phyloP scores from a whole-genome alignment of 1,284 basidiomycete genomes.

The Papiliotrema fonsecae region DNA sequence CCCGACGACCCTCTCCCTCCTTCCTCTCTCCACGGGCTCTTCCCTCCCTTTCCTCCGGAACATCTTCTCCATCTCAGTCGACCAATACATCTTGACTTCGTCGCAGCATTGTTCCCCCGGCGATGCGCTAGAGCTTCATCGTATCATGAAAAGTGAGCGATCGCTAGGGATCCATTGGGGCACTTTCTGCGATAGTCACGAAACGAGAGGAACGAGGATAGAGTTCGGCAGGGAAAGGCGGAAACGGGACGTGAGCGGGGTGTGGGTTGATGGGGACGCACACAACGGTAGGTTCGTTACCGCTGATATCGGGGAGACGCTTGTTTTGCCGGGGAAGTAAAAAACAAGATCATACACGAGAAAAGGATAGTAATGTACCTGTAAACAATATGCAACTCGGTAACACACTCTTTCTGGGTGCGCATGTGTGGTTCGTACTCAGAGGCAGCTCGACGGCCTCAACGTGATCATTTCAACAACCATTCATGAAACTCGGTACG shows the following conservation, averaged over 20 bases:
- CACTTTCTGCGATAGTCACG: constrained; percentile 46
- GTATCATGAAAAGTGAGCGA: constrained; percentile 29
- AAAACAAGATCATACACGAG: too few species aligned
- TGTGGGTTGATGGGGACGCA: constrained; percentile 21
- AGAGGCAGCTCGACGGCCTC: too few species aligned
- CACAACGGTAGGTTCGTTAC: constrained; percentile 38
- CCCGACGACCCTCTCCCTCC: constrained; percentile 38
- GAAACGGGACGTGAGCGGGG: constrained; percentile 20
- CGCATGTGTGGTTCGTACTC: too few species aligned
- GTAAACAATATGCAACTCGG: too few species aligned
- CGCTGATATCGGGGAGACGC: constrained; percentile 42
- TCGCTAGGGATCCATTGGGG: constrained; percentile 47
- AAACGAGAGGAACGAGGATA: constrained; percentile 42
- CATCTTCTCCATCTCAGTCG: constrained; percentile 40
- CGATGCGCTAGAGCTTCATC: constrained; percentile 43
- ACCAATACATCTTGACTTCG: constrained; percentile 48
- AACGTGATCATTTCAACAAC: too few species aligned
- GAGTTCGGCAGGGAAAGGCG: constrained; percentile 42
- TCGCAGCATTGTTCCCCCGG: constrained; percentile 44
- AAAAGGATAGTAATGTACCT: too few species aligned
- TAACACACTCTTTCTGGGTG: too few species aligned
- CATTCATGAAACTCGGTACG: too few species aligned
- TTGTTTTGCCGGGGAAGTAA: constrained; percentile 31
- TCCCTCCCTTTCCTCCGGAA: constrained; percentile 46
- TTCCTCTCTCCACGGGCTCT: constrained; percentile 45